Conservation (phyloP, 257 asterid species). For the Solanum arcanum region DNA sequence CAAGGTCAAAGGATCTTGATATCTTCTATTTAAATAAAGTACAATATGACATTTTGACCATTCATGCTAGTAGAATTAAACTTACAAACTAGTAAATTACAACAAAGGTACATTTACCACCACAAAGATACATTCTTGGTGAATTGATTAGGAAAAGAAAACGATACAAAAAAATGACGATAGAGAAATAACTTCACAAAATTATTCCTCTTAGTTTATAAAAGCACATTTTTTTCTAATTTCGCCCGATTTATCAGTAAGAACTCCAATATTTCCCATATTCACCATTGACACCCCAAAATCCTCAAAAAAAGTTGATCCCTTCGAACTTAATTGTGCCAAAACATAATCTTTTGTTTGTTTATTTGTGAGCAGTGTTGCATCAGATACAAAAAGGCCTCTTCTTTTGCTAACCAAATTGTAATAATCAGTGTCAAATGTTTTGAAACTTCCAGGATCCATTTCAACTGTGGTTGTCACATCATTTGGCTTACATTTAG, state of each 20-base stretch:
- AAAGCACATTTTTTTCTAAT: conserved; percentile 21
- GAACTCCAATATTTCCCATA: neutral
- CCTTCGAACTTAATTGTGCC: conserved; percentile 1
- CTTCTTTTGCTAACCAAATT: conserved; percentile 15
- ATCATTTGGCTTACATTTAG: neutral
- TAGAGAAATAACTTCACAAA: neutral
- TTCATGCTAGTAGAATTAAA: neutral
- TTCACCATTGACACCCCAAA: conserved; percentile 36
- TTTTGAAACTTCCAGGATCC: conserved; percentile 24
- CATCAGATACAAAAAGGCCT: conserved; percentile 29
- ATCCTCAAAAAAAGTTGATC: conserved; percentile 25
- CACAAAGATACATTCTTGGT: neutral
- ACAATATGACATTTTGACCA: neutral
- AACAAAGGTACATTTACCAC: neutral
- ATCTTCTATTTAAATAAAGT: neutral
- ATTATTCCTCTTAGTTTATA: neutral
- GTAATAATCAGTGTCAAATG: conserved; percentile 17
- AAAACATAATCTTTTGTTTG: conserved; percentile 24
- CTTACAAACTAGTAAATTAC: neutral
- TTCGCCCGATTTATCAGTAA: conserved; percentile 11
- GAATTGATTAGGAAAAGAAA: neutral
- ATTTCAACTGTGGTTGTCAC: neutral
- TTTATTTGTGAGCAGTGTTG: conserved; percentile 17
- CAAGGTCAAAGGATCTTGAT: neutral
- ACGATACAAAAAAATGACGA: neutral